Conservation (phyloP, 306 rosid species). For the Trichosanthes truncata region DNA sequence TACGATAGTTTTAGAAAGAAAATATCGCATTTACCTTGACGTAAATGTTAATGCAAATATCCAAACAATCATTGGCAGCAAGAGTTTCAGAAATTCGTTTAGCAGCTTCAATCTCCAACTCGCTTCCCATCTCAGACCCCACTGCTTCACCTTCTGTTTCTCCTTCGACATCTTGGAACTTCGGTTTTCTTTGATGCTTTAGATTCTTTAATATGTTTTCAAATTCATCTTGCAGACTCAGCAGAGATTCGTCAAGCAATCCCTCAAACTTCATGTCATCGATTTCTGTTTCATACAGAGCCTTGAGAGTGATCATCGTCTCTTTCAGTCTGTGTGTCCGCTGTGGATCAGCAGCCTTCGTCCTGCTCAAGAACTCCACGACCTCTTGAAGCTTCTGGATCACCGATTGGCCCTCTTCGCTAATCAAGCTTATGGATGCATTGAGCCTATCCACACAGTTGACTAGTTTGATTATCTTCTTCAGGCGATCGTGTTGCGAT, state of each 20-base stretch:
- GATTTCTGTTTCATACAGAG: constrained; percentile 62
- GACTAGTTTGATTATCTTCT: constrained; percentile 38
- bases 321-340: constrained; percentile 52
- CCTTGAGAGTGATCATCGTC: constrained; percentile 55
- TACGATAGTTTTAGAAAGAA: neutral
- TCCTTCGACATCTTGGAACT: constrained; percentile 7
- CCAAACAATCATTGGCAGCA: constrained; percentile 70
- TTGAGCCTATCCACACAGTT: constrained; percentile 49
- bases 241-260: constrained; percentile 57
- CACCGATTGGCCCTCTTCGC: constrained; percentile 58
- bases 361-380: constrained; percentile 80
- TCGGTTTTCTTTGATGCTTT: constrained; percentile 32
- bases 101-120: constrained; percentile 45
- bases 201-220: constrained; percentile 40
- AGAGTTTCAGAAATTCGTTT: constrained; percentile 44
- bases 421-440: constrained; percentile 30
- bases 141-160: neutral
- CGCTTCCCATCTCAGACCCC: constrained; percentile 38
- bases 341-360: constrained; percentile 57
- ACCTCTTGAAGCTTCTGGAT: constrained; percentile 82
- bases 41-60: constrained; percentile 79
- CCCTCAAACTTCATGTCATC: constrained; percentile 79
- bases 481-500: constrained; percentile 19
- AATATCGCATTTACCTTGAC: constrained; percentile 41
- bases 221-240: constrained; percentile 70